Percentiles rank a stretch among this genome's conserved stretches.
Evolutionary conservation across 805 yeast genomes (phyloP).

Genomic region (Candida khao-thaluensis): DNA sequence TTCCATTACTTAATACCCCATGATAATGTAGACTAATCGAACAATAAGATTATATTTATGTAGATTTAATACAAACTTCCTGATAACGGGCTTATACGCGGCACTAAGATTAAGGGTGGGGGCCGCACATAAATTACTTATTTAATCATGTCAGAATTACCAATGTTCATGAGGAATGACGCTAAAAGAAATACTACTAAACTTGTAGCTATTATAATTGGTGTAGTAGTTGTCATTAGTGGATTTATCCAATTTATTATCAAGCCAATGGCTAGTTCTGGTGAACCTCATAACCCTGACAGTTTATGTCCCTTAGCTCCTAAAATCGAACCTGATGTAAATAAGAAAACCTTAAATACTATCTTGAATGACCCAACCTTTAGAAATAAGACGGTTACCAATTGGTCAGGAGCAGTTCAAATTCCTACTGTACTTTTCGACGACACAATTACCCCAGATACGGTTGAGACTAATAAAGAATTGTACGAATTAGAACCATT

Average conservation of each 20-base stretch:
- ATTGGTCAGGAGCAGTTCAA: conserved; percentile 27
- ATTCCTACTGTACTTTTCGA: conserved; percentile 36
- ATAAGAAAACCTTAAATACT: conserved; percentile 19
- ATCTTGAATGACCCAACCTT: conserved; percentile 29
- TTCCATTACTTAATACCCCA: too few species aligned
- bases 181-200: conserved; percentile 6
- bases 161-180: conserved; percentile 2
- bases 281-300: conserved; percentile 19
- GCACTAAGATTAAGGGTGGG: too few species aligned
- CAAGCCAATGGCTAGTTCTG: background rate
- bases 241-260: background rate
- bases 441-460: conserved; percentile 28
- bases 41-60: too few species aligned
- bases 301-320: conserved; percentile 35
- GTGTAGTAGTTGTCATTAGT: background rate
- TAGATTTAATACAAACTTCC: too few species aligned
- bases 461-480: conserved; percentile 23
- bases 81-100: too few species aligned
- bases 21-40: too few species aligned
- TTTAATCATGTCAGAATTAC: conserved; percentile 12
- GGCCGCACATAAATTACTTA: too few species aligned
- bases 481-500: conserved; percentile 27
- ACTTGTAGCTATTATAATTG: background rate
- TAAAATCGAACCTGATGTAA: conserved; percentile 29
- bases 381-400: conserved; percentile 21